Percentiles rank a stretch among this genome's conserved stretches.
These are phyloP conservation scores for Syncephalastrum racemosum DNA, from an alignment of 371 early-diverging fungal genomes.

Conservation along the genomic window DNA sequence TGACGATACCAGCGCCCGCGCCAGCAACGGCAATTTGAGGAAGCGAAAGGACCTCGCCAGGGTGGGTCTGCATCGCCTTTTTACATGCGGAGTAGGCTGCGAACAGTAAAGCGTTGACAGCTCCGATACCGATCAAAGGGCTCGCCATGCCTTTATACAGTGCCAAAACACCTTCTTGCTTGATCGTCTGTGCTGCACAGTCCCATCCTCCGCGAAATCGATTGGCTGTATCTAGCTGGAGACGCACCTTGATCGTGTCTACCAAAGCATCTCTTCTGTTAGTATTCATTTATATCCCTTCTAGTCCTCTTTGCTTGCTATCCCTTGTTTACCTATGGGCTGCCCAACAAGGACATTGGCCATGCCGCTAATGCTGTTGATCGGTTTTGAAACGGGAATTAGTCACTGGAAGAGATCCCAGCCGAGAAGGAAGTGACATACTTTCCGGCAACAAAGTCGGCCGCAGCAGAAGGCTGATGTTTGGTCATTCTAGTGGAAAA, in stretches of 20 bases:
- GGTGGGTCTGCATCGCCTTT: conserved; percentile 44
- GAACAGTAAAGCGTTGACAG: conserved; percentile 83
- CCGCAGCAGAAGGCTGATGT: conserved; percentile 27
- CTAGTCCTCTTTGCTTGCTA: background rate
- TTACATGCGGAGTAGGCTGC: conserved; percentile 72
- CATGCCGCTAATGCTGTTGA: conserved; percentile 37
- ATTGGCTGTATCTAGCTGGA: conserved; percentile 48
- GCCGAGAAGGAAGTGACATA: conserved; percentile 18
- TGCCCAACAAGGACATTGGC: conserved; percentile 47
- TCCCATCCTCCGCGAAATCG: conserved; percentile 72
- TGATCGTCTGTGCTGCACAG: conserved; percentile 64
- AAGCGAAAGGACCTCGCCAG: conserved; percentile 44
- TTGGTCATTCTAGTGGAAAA: background rate
- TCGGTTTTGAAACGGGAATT: background rate
- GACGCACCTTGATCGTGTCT: conserved; percentile 78
- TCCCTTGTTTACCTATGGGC: conserved; percentile 17
- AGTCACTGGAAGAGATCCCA: background rate
- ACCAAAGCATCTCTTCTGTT: conserved; percentile 55
- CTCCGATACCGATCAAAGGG: conserved; percentile 79
- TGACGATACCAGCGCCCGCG: conserved; percentile 74
- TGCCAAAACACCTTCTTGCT: conserved; percentile 66
- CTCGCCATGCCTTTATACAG: conserved; percentile 87
- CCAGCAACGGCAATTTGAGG: conserved; percentile 76
- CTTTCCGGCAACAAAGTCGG: conserved; percentile 54
- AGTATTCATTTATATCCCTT: background rate